Percentiles rank a stretch among this genome's conserved stretches.
These are phyloP conservation scores for Beauveria rudraprayagi DNA, from an alignment of 2,329 filamentous ascomycete genomes.

Conservation along the genomic window DNA sequence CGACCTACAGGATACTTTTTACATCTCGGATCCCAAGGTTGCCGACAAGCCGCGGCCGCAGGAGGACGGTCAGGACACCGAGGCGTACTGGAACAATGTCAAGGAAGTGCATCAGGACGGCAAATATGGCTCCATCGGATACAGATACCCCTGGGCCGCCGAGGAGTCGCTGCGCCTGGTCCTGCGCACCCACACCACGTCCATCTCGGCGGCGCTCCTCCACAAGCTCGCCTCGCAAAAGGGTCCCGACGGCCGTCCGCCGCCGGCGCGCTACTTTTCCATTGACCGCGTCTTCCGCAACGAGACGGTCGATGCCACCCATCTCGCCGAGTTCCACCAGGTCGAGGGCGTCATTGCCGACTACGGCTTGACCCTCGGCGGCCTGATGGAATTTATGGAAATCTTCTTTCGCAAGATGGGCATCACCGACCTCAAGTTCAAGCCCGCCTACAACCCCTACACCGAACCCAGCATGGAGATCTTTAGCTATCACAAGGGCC, in stretches of 20 bases:
- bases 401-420: constrained; percentile 97
- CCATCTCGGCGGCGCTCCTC: constrained; percentile 83
- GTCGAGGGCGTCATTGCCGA: constrained; percentile 98
- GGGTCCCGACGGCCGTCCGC: constrained; percentile 58
- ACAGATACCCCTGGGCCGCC: constrained; percentile 87
- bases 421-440: constrained; percentile 77
- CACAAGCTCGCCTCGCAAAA: constrained; percentile 80
- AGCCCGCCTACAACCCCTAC: constrained; percentile 89
- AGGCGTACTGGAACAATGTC: constrained; percentile 82
- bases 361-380: constrained; percentile 85
- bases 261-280: constrained; percentile 86
- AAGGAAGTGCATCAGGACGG: constrained; percentile 81
- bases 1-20: constrained; percentile 97
- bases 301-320: constrained; percentile 93
- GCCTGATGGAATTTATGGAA: constrained; percentile 86
- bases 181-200: constrained; percentile 91
- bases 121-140: constrained; percentile 91
- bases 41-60: constrained; percentile 61
- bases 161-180: constrained; percentile 83
- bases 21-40: constrained; percentile 78
- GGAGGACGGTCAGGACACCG: constrained; percentile 57
- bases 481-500: constrained; percentile 85
- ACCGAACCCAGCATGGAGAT: constrained; percentile 98
- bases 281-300: constrained; percentile 98
- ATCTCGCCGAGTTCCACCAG: constrained; percentile 97